Percentiles rank a stretch among this genome's conserved stretches.
These are phyloP conservation scores for Coemansia sp. DNA, from an alignment of 192 early-diverging fungal genomes.

Conservation along the genomic window DNA sequence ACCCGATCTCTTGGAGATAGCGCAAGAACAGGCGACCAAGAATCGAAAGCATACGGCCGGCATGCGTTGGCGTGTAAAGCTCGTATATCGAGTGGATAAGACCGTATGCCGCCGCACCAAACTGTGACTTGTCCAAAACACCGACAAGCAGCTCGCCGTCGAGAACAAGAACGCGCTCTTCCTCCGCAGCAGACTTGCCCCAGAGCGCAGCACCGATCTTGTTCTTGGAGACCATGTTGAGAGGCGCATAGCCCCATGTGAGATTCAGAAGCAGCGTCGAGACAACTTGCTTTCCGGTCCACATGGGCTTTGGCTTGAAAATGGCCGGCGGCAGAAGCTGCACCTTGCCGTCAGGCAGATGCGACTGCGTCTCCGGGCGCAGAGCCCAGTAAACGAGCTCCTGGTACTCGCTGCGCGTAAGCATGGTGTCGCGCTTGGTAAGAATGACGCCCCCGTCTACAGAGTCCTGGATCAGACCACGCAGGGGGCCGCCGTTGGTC, in stretches of 20 bases:
- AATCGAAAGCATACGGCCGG: constrained; percentile 87
- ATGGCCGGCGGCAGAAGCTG: constrained; percentile 85
- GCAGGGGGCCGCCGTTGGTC: constrained; percentile 92
- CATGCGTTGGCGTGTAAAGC: constrained; percentile 84
- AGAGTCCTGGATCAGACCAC: constrained; percentile 98
- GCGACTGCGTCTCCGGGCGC: constrained; percentile 62
- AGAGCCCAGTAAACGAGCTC: constrained; percentile 90
- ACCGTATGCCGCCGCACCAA: constrained; percentile 89
- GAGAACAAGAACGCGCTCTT: constrained; percentile 74
- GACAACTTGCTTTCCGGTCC: constrained; percentile 99
- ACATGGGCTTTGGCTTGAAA: constrained; percentile 78
- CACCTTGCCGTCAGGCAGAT: constrained; percentile 68
- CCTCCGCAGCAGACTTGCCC: constrained; percentile 80
- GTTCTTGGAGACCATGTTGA: constrained; percentile 87
- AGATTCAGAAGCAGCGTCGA: constrained; percentile 93
- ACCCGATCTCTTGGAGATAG: constrained; percentile 86
- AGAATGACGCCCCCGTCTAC: constrained; percentile 96
- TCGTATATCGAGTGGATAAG: constrained; percentile 96
- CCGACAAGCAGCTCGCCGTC: constrained; percentile 89
- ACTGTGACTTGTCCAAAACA: constrained; percentile 96
- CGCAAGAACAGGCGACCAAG: constrained; percentile 87
- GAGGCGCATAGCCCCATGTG: constrained; percentile 67
- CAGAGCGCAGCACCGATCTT: constrained; percentile 84
- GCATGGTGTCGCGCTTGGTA: constrained; percentile 83
- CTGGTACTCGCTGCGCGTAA: constrained; percentile 86